phyloP scores from a whole-genome alignment of 768 basidiomycete species.

The Termitomyces sp. region DNA sequence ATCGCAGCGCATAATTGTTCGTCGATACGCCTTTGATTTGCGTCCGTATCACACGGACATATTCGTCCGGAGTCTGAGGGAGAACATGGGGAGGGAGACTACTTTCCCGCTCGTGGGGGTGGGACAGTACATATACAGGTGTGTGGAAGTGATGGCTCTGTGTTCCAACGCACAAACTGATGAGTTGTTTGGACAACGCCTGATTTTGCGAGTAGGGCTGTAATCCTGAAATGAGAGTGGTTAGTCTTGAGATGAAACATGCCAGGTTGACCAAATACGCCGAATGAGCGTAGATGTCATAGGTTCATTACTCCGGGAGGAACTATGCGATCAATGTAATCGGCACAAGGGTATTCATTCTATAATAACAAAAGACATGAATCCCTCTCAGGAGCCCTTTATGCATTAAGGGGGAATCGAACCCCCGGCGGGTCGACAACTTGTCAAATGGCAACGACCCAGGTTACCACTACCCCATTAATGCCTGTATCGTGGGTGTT shows the following conservation, averaged over 20 bases:
- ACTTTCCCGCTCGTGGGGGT: constrained; percentile 5
- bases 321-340: no score
- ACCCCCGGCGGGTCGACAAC: constrained; percentile 85
- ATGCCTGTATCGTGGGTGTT: no score
- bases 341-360: no score
- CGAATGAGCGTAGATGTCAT: no score
- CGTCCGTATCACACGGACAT: no score
- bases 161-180: no score
- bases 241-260: constrained; percentile 7
- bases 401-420: constrained; percentile 85
- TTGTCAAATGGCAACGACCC: no score
- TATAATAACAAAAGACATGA: no score
- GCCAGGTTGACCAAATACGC: constrained; percentile 4
- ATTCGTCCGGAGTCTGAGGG: no score
- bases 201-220: constrained; percentile 1
- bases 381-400: no score
- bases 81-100: constrained; percentile 5
- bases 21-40: constrained; percentile 4
- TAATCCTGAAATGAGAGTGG: background rate
- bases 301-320: no score
- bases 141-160: background rate
- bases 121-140: constrained; percentile 13
- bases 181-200: background rate
- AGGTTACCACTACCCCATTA: no score
- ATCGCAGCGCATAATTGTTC: constrained; percentile 6